Conservation (phyloP, 257 asterid species). For the Gynochthodes officinalis region DNA sequence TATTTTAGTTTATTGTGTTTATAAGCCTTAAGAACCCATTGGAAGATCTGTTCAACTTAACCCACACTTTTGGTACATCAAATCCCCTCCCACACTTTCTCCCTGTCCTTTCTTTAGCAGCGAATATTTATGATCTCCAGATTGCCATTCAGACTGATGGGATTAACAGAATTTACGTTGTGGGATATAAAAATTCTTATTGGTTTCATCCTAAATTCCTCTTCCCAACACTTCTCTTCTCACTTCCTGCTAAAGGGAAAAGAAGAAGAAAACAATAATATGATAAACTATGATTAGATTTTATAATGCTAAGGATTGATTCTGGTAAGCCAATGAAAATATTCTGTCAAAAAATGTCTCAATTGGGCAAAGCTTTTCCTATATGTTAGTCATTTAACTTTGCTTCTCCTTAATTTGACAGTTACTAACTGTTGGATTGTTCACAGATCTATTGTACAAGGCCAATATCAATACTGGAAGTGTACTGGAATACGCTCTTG, state of each 20-base stretch:
- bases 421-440: conserved; percentile 1
- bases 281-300: neutral
- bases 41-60: neutral
- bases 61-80: neutral
- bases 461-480: conserved; percentile 92
- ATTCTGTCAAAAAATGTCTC: neutral
- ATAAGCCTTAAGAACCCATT: neutral
- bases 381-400: neutral
- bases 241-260: neutral
- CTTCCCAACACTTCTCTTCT: neutral
- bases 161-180: neutral
- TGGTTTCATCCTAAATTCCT: neutral
- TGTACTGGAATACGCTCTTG: conserved; percentile 94
- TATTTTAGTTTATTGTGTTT: neutral
- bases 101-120: neutral
- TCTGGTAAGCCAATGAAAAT: neutral
- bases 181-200: neutral
- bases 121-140: neutral
- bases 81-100: neutral
- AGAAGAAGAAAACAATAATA: neutral
- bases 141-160: neutral
- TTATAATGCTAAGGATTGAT: neutral
- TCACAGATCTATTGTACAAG: conserved; percentile 84
- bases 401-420: neutral
- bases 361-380: neutral